Percentiles rank a stretch among this genome's conserved stretches.
These are phyloP conservation scores for Echites panduratus DNA, from an alignment of 257 asterid genomes.

Conservation along the genomic window DNA sequence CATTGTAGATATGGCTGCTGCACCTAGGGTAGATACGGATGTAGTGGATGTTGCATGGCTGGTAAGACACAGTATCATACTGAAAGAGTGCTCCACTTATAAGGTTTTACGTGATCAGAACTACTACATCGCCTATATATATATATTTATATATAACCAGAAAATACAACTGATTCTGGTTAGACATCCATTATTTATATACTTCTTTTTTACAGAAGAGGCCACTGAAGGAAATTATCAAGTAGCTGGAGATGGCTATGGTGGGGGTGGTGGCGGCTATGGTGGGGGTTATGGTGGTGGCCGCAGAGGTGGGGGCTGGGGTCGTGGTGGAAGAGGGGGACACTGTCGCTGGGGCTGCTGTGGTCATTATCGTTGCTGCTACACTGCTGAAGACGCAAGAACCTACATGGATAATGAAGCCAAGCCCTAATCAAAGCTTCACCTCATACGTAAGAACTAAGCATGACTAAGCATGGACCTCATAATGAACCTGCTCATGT, in stretches of 20 bases:
- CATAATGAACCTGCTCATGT: no score
- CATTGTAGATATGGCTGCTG: conserved; percentile 1
- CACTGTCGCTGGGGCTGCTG: conserved; percentile 17
- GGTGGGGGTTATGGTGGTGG: background rate
- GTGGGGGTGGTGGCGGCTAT: background rate
- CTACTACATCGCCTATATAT: no score
- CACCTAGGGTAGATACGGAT: background rate
- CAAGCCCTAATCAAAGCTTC: background rate
- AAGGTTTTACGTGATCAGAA: background rate
- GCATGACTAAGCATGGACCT: no score
- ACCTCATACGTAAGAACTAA: no score
- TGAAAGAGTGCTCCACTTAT: background rate
- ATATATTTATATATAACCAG: no score
- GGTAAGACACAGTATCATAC: conserved; percentile 1
- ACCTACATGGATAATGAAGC: conserved; percentile 7
- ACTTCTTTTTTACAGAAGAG: background rate
- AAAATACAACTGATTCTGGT: background rate
- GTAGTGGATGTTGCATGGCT: conserved; percentile 10
- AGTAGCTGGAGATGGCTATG: conserved; percentile 6
- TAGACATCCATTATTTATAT: background rate
- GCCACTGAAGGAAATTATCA: background rate
- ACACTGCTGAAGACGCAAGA: conserved; percentile 13
- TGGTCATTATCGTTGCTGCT: conserved; percentile 15
- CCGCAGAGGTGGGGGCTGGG: background rate
- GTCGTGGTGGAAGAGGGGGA: no score